These are phyloP conservation scores for Leccinum subatratum DNA, from an alignment of 1,284 basidiomycete species.

Conservation along the genomic window DNA sequence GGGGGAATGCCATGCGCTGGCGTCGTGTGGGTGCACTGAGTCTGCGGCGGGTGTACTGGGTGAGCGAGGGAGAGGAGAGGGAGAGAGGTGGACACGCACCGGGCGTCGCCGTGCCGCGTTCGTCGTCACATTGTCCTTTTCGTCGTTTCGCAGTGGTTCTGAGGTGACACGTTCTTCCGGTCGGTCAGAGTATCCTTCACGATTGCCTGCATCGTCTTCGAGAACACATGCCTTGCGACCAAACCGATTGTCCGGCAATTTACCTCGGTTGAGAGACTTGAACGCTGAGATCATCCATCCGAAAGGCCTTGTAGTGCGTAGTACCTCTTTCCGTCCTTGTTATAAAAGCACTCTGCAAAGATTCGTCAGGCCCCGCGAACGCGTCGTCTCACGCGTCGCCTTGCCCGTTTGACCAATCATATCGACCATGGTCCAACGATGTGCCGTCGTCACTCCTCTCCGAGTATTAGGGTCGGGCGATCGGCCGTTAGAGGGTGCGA, in stretches of 20 bases:
- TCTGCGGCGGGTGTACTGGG: too few relatives aligned
- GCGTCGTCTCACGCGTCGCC: constrained; percentile 49
- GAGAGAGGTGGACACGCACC: too few relatives aligned
- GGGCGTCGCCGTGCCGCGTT: too few relatives aligned
- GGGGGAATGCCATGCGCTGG: too few relatives aligned
- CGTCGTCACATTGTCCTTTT: constrained; percentile 14
- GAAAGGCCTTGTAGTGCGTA: constrained; percentile 67
- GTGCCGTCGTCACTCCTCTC: constrained; percentile 66
- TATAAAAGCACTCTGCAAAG: constrained; percentile 66
- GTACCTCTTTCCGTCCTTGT: constrained; percentile 73
- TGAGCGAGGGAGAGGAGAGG: too few relatives aligned
- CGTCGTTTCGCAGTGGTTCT: constrained; percentile 69
- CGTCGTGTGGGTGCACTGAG: too few relatives aligned
- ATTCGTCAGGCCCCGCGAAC: constrained; percentile 9
- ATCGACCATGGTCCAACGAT: constrained; percentile 63
- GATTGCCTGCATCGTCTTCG: constrained; percentile 57
- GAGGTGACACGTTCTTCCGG: constrained; percentile 70
- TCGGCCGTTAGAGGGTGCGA: too few relatives aligned
- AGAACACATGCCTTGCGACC: constrained; percentile 7
- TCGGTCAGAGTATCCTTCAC: constrained; percentile 65
- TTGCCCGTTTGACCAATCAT: constrained; percentile 53
- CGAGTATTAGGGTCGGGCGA: too few relatives aligned
- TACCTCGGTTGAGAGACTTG: constrained; percentile 64
- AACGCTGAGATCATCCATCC: constrained; percentile 56
- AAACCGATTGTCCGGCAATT: constrained; percentile 9